These are phyloP conservation scores for Fusarium sp. DNA, from an alignment of 2,329 filamentous ascomycete genomes.

Conservation along the genomic window DNA sequence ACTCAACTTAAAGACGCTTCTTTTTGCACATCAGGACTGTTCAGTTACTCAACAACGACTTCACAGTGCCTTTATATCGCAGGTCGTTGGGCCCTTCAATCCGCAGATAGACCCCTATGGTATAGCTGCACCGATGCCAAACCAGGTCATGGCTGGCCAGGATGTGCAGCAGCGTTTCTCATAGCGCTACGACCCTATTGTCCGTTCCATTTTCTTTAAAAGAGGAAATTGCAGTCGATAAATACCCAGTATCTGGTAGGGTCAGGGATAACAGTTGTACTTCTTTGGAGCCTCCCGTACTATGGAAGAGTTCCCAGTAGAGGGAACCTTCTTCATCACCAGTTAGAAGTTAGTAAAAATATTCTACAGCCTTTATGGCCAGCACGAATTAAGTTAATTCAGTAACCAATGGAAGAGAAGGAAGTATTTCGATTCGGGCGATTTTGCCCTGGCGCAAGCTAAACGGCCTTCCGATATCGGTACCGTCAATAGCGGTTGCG, in stretches of 20 bases:
- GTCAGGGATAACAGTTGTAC: background rate
- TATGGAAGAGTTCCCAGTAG: background rate
- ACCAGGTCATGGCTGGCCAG: background rate
- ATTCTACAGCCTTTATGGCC: too few relatives aligned
- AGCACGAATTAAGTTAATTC: too few relatives aligned
- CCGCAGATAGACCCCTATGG: constrained; percentile 43
- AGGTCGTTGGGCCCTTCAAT: constrained; percentile 58
- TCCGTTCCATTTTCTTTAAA: too few relatives aligned
- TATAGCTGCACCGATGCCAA: background rate
- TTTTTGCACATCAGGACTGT: constrained; percentile 96
- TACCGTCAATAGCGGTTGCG: too few relatives aligned
- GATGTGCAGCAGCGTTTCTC: background rate
- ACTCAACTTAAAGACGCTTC: constrained; percentile 90
- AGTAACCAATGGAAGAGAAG: too few relatives aligned
- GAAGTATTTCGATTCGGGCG: too few relatives aligned
- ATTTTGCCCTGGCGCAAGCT: too few relatives aligned
- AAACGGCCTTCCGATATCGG: too few relatives aligned
- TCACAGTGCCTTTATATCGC: background rate
- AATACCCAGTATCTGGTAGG: background rate
- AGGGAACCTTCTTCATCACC: too few relatives aligned
- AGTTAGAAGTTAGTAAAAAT: too few relatives aligned
- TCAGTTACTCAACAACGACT: constrained; percentile 76
- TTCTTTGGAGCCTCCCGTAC: background rate
- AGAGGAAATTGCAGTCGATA: background rate
- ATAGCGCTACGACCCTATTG: background rate